Evolutionary conservation across 202 grass and related monocot species (phyloP).

Genomic region (Zizania palustris): DNA sequence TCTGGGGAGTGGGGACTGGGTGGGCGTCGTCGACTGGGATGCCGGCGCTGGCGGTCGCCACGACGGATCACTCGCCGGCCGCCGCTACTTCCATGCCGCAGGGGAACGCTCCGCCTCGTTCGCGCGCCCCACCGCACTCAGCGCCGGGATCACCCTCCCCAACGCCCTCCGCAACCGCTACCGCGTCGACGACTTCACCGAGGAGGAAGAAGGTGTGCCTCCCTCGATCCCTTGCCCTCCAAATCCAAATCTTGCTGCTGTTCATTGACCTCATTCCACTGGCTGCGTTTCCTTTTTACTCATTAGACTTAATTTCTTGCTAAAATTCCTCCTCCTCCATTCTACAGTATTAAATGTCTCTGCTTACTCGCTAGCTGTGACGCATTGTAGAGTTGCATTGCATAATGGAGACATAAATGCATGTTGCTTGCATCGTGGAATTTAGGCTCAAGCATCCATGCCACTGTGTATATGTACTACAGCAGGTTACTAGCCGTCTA

Average conservation of each 20-base stretch:
- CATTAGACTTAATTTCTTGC: neutral
- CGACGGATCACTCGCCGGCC: conserved; percentile 36
- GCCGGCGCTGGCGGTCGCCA: too few relatives aligned
- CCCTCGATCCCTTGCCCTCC: neutral
- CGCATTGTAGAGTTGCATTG: neutral
- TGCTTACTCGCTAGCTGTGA: neutral
- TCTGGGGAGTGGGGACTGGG: too few relatives aligned
- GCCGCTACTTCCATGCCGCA: conserved; percentile 58
- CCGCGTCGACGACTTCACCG: conserved; percentile 68
- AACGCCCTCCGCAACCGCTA: conserved; percentile 71
- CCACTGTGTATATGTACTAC: neutral
- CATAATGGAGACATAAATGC: neutral
- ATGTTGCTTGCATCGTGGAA: neutral
- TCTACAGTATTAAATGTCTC: neutral
- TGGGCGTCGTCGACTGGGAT: too few relatives aligned
- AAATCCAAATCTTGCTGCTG: conserved; percentile 1
- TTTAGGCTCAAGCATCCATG: neutral
- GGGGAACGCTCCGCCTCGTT: conserved; percentile 70
- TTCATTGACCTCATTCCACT: neutral
- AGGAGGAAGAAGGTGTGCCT: conserved; percentile 75
- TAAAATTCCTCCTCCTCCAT: neutral
- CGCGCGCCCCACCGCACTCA: conserved; percentile 61
- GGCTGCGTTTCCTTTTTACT: too few relatives aligned
- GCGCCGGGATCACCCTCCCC: conserved; percentile 68
- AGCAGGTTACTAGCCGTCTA: too few relatives aligned